These are phyloP conservation scores for Elsinoe batatas DNA, from an alignment of 2,329 filamentous ascomycete species.

Conservation along the genomic window DNA sequence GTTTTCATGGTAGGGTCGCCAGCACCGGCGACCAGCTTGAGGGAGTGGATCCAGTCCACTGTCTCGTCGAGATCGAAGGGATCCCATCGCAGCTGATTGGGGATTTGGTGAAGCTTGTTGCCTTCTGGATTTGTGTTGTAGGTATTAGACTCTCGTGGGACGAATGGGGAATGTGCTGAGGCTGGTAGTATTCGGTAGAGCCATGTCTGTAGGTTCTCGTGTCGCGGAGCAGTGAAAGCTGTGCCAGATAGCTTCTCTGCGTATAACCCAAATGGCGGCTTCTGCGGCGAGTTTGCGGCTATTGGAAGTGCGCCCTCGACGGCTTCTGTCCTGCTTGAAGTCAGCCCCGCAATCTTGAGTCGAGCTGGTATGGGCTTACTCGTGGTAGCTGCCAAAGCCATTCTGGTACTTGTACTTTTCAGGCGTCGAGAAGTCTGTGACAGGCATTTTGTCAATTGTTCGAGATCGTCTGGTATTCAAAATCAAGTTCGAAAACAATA, in stretches of 20 bases:
- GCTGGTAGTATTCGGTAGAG: constrained; percentile 49
- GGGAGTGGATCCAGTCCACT: constrained; percentile 57
- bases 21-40: constrained; percentile 66
- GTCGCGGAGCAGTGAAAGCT: constrained; percentile 48
- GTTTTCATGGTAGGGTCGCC: constrained; percentile 71
- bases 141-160: constrained; percentile 38
- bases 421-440: constrained; percentile 50
- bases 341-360: constrained; percentile 10
- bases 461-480: background rate
- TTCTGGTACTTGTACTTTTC: constrained; percentile 69
- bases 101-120: constrained; percentile 59
- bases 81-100: constrained; percentile 74
- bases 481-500: background rate
- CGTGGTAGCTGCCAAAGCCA: constrained; percentile 68
- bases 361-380: constrained; percentile 43
- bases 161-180: constrained; percentile 48
- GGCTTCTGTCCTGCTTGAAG: constrained; percentile 56
- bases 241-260: constrained; percentile 60
- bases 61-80: constrained; percentile 63
- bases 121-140: constrained; percentile 43
- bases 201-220: constrained; percentile 50
- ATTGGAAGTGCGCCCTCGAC: constrained; percentile 63
- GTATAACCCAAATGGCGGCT: constrained; percentile 67
- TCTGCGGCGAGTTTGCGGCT: constrained; percentile 73
- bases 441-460: constrained; percentile 43